Conservation (phyloP, 768 basidiomycete genomes). For the Russula brevipes region DNA sequence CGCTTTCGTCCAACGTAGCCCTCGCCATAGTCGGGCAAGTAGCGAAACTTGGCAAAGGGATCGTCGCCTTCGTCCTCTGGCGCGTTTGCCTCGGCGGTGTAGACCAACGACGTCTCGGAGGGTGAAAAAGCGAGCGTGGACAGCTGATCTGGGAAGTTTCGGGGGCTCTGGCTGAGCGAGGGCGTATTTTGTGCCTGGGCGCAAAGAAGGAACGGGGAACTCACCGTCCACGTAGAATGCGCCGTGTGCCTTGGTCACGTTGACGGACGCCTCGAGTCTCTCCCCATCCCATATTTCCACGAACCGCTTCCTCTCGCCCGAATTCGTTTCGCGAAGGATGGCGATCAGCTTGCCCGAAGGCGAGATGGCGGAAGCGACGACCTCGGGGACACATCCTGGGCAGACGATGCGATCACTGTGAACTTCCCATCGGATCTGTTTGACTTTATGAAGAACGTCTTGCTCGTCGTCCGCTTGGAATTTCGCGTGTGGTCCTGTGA, state of each 20-base stretch:
- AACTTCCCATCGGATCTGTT: conserved; percentile 11
- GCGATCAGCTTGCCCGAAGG: conserved; percentile 27
- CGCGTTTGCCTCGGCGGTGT: conserved; percentile 22
- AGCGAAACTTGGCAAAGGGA: conserved; percentile 20
- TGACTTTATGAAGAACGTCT: conserved; percentile 20
- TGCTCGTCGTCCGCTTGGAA: conserved; percentile 18
- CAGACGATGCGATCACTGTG: conserved; percentile 17
- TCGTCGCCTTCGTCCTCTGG: conserved; percentile 16
- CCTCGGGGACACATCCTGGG: conserved; percentile 25
- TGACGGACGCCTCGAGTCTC: conserved; percentile 9
- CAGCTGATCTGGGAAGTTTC: conserved; percentile 14
- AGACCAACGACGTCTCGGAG: conserved; percentile 22
- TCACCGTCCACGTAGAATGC: conserved; percentile 31
- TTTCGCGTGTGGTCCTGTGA: conserved; percentile 21
- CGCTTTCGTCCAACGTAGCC: conserved; percentile 18
- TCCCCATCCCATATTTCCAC: conserved; percentile 32
- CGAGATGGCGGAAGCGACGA: conserved; percentile 24
- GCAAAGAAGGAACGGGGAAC: neutral
- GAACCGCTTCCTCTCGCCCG: conserved; percentile 26
- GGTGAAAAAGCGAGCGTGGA: conserved; percentile 21
- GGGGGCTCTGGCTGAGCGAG: neutral
- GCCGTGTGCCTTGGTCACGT: conserved; percentile 27
- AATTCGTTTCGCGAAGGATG: conserved; percentile 26
- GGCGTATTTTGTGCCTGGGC: neutral
- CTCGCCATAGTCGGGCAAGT: conserved; percentile 22